Evolutionary conservation across 495 filamentous ascomycete species (phyloP).

Genomic region (Pyronema domesticum): DNA sequence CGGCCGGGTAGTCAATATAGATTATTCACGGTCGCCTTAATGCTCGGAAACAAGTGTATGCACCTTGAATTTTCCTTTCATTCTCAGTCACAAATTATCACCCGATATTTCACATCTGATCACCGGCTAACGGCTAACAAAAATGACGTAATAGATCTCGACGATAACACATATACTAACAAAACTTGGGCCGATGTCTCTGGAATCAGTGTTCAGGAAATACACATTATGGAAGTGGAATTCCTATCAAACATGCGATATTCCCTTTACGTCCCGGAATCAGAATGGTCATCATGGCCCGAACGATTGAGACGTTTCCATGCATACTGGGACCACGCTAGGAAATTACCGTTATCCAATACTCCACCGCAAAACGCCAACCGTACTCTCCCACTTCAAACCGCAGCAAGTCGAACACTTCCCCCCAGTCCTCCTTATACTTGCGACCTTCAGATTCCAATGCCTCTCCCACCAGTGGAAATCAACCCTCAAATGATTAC

Average conservation of each 20-base stretch:
- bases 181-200: constrained; percentile 99
- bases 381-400: background rate
- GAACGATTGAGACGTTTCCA: constrained; percentile 58
- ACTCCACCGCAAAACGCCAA: background rate
- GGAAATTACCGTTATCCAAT: constrained; percentile 10
- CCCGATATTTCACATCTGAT: too few relatives aligned
- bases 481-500: too few relatives aligned
- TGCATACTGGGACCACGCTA: constrained; percentile 48
- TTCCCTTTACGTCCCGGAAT: constrained; percentile 64
- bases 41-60: constrained; percentile 94
- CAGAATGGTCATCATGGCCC: constrained; percentile 76
- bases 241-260: constrained; percentile 98
- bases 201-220: constrained; percentile 80
- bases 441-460: too few relatives aligned
- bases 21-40: constrained; percentile 87
- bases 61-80: too few relatives aligned
- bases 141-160: constrained; percentile 42
- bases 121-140: too few relatives aligned
- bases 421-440: too few relatives aligned
- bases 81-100: too few relatives aligned
- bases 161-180: constrained; percentile 99
- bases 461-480: too few relatives aligned
- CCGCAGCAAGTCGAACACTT: too few relatives aligned
- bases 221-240: constrained; percentile 98
- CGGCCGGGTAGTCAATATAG: constrained; percentile 88